These are phyloP conservation scores for Candida argentea DNA, from an alignment of 805 yeast species.

Conservation along the genomic window DNA sequence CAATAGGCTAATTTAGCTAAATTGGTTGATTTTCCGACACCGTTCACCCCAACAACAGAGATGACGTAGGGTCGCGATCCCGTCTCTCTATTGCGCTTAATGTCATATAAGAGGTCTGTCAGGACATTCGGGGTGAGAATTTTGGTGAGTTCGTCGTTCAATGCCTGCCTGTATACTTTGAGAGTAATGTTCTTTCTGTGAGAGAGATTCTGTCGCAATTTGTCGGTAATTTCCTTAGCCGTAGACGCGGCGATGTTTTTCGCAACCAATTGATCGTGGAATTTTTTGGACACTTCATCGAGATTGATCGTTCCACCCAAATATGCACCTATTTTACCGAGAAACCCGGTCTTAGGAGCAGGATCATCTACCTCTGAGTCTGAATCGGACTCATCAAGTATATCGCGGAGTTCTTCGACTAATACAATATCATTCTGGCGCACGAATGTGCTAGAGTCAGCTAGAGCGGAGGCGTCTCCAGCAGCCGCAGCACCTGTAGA, in stretches of 20 bases:
- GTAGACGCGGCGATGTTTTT: conserved; percentile 91
- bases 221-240: conserved; percentile 59
- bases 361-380: conserved; percentile 14
- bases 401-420: conserved; percentile 30
- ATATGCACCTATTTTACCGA: conserved; percentile 25
- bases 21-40: conserved; percentile 96
- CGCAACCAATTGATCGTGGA: conserved; percentile 67
- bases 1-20: conserved; percentile 91
- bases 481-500: conserved; percentile 3
- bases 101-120: conserved; percentile 74
- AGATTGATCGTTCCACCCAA: conserved; percentile 38
- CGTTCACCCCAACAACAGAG: conserved; percentile 95
- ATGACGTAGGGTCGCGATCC: conserved; percentile 72
- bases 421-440: conserved; percentile 29
- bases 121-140: conserved; percentile 89
- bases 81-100: conserved; percentile 35
- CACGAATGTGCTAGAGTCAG: conserved; percentile 25
- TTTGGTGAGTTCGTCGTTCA: conserved; percentile 61
- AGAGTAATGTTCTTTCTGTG: conserved; percentile 67
- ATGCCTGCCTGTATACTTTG: conserved; percentile 50
- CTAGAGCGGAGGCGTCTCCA: conserved; percentile 2
- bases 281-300: conserved; percentile 49
- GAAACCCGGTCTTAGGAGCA: conserved; percentile 13
- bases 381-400: conserved; percentile 23
- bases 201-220: conserved; percentile 57